Percentiles rank a stretch among this genome's conserved stretches.
Conservation (phyloP, 371 early-diverging fungal species). For the Rhizomucor pusillus region DNA sequence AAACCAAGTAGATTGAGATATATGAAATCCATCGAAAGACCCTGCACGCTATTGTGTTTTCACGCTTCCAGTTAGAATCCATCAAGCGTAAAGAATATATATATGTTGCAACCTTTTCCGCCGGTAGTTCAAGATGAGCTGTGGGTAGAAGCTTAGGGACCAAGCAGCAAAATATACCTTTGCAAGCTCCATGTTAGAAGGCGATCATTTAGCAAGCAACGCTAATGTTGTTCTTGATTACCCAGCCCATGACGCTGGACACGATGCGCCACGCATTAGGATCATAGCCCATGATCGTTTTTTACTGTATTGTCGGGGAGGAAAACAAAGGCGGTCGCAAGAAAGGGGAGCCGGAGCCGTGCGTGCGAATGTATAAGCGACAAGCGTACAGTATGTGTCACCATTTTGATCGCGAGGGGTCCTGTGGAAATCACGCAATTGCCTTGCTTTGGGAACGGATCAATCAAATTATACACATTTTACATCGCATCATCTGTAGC, state of each 20-base stretch:
- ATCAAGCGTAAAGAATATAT: background rate
- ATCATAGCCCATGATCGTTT: background rate
- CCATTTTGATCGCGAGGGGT: no score
- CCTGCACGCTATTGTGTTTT: constrained; percentile 62
- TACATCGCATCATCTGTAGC: no score
- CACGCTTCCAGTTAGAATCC: background rate
- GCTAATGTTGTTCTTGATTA: constrained; percentile 14
- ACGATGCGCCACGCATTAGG: constrained; percentile 20
- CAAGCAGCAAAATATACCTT: constrained; percentile 43
- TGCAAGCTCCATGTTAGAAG: no score
- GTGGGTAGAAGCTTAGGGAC: constrained; percentile 47
- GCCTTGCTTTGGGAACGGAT: no score
- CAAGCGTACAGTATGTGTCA: no score
- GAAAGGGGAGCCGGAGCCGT: no score
- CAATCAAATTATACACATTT: no score
- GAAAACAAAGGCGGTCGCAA: no score
- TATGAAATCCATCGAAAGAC: constrained; percentile 89
- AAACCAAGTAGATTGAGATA: constrained; percentile 87
- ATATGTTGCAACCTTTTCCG: constrained; percentile 24
- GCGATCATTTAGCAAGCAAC: no score
- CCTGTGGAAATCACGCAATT: no score
- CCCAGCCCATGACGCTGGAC: constrained; percentile 44
- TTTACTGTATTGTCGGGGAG: no score
- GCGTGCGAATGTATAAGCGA: no score
- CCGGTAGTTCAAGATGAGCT: constrained; percentile 30